A percentile compares a stretch with the other conserved stretches of the same genome.
Evolutionary conservation across 371 early-diverging fungal species (phyloP).

Genomic region (Coemansia sp.): DNA sequence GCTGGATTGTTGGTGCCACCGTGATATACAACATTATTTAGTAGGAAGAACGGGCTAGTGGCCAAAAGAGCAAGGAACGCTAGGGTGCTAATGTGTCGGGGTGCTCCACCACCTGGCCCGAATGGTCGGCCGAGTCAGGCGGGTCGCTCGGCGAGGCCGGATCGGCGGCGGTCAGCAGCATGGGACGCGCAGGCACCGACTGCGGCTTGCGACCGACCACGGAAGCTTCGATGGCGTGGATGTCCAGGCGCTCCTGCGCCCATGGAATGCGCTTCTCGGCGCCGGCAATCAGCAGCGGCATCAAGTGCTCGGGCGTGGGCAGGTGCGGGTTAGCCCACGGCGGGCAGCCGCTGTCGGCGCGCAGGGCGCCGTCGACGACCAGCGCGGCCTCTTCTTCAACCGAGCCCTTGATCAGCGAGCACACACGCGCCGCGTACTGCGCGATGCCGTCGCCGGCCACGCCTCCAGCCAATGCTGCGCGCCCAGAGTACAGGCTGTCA

Average conservation of each 20-base stretch:
- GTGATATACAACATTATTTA: too few species aligned
- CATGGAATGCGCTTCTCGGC: constrained; percentile 46
- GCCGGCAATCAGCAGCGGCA: constrained; percentile 38
- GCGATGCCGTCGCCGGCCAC: constrained; percentile 40
- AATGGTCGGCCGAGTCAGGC: background rate
- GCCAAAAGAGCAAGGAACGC: too few species aligned
- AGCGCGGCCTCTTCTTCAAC: constrained; percentile 41
- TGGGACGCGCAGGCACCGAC: constrained; percentile 4
- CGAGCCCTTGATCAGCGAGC: constrained; percentile 37
- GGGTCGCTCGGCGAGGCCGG: background rate
- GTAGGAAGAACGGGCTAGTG: too few species aligned
- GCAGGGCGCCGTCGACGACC: constrained; percentile 38
- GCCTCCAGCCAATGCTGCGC: constrained; percentile 45
- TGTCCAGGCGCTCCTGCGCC: constrained; percentile 45
- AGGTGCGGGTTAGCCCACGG: constrained; percentile 12
- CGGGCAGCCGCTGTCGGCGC: constrained; percentile 7
- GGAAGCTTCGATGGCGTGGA: constrained; percentile 33
- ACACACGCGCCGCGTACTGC: constrained; percentile 41
- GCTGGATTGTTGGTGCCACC: too few species aligned
- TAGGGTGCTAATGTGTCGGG: too few species aligned
- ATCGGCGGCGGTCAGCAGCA: background rate
- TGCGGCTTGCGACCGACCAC: constrained; percentile 32
- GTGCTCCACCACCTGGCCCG: background rate
- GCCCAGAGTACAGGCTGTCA: constrained; percentile 40
- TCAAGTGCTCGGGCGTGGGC: constrained; percentile 22